Base-by-base conservation (phyloP, 2,329 filamentous ascomycete genomes). In the Fusarium sp. region DNA sequence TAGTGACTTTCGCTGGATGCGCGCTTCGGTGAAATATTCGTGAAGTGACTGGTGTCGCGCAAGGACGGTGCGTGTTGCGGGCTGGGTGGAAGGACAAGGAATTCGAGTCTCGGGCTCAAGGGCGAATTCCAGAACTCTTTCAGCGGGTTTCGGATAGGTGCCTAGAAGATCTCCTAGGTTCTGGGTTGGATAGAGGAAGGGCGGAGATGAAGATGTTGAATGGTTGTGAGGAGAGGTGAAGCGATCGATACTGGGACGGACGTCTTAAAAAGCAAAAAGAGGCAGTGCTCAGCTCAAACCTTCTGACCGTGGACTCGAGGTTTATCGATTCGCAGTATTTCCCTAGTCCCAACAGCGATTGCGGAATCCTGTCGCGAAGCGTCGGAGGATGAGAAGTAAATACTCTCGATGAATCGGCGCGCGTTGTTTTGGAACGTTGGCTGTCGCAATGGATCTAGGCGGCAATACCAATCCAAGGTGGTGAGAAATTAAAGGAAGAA, bases 1-100 rank as follows among this genome's bases (percentile, higher is more conserved):
- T 83, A 87, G 84, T 86, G 85, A 80, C 79, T 81, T 66, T 73
- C 77, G 68, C 44, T 77, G 75, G 77, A 71, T 78, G 78, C 79
- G 79, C 74, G 78, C 77, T 80, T 79, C 79, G 80, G 77, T 72
- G 77, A 73, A 77, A 74, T 73, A 74, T 73, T 76, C 77, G 77
- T 79, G 78, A 79, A 77, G 76, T 78, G 78, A 75, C 71, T 75
- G 69, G 64, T 75, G 73, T 75, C 76, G 77, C 70, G 72, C 67
- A 77, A 65, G 72, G 71, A 74, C 74, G 73, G 71, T 75, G 75
- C 71, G 74, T 73, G 74, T 73, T 75, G 71, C 73, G 72, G 65
- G 60, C 66, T 60, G 58, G 28, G 53, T 74, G 65, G 69, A 65
- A 75, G 69, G 69, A 75, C 68, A 69, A 74, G 71, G 70, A 74